Evolutionary conservation across 192 early-diverging fungal species (phyloP).

Genomic region (Backusella sp.): DNA sequence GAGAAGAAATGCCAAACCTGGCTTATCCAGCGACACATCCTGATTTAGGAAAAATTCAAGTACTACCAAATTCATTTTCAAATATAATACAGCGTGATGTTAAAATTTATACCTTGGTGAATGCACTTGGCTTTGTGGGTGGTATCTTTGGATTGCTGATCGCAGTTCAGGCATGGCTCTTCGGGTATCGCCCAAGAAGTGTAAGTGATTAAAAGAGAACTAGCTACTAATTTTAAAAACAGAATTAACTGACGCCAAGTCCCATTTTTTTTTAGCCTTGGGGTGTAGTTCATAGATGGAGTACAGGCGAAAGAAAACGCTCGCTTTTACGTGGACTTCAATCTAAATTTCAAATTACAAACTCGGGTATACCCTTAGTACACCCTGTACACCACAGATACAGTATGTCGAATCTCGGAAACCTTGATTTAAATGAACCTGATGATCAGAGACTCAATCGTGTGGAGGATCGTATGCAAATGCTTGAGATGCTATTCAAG

Average conservation of each 20-base stretch:
- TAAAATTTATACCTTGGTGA: constrained; percentile 25
- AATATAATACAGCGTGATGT: constrained; percentile 10
- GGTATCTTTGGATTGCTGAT: constrained; percentile 27
- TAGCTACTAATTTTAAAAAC: no score
- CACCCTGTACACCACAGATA: constrained; percentile 19
- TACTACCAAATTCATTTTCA: constrained; percentile 16
- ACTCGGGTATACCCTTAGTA: constrained; percentile 20
- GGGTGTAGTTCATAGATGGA: constrained; percentile 38
- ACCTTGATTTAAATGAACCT: background rate
- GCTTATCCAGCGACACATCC: background rate
- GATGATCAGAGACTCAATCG: constrained; percentile 17
- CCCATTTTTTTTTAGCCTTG: constrained; percentile 14
- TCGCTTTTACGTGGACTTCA: constrained; percentile 17
- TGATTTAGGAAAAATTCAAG: constrained; percentile 14
- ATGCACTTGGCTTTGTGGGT: constrained; percentile 32
- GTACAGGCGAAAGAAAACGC: constrained; percentile 25
- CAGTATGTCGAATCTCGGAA: background rate
- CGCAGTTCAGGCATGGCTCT: constrained; percentile 30
- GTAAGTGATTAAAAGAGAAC: no score
- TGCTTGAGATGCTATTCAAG: constrained; percentile 21
- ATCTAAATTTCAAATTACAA: constrained; percentile 10
- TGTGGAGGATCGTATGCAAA: constrained; percentile 23
- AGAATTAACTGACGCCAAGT: no score
- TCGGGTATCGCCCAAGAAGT: constrained; percentile 28
- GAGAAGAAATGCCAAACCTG: constrained; percentile 12